These are phyloP conservation scores for Camelina laxa DNA, from an alignment of 345 rosid species.

Conservation along the genomic window DNA sequence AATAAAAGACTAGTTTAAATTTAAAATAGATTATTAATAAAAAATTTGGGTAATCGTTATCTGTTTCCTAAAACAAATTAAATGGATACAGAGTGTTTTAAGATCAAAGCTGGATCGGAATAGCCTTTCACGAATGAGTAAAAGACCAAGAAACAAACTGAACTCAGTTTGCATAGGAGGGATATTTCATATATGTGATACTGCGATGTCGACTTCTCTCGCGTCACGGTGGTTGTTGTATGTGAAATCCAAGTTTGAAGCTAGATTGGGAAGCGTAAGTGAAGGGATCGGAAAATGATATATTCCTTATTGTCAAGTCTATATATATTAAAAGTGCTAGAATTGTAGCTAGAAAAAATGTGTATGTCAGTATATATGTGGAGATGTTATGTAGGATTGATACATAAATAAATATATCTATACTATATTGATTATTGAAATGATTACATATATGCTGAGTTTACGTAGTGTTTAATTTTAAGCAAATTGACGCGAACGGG, in stretches of 20 bases:
- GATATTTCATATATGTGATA: too few relatives aligned
- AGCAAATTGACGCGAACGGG: too few relatives aligned
- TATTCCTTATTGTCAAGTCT: background rate
- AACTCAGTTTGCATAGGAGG: background rate
- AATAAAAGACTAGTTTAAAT: background rate
- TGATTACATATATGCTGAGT: background rate
- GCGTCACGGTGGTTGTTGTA: background rate
- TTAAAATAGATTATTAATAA: background rate
- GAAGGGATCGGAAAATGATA: background rate
- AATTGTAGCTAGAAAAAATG: too few relatives aligned
- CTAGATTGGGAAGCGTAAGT: background rate
- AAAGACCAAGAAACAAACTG: background rate
- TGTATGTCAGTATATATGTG: background rate
- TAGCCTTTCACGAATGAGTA: background rate
- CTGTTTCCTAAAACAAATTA: background rate
- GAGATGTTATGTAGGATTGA: background rate
- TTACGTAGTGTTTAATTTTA: too few relatives aligned
- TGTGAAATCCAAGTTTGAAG: background rate
- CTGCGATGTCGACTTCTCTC: background rate
- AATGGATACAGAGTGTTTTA: background rate
- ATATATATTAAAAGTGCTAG: background rate
- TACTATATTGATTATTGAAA: background rate
- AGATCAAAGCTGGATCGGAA: background rate
- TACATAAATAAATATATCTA: too few relatives aligned
- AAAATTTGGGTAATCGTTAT: background rate